phyloP scores from a whole-genome alignment of 2,329 filamentous ascomycete genomes.

The Domatiomyces catenatus region DNA sequence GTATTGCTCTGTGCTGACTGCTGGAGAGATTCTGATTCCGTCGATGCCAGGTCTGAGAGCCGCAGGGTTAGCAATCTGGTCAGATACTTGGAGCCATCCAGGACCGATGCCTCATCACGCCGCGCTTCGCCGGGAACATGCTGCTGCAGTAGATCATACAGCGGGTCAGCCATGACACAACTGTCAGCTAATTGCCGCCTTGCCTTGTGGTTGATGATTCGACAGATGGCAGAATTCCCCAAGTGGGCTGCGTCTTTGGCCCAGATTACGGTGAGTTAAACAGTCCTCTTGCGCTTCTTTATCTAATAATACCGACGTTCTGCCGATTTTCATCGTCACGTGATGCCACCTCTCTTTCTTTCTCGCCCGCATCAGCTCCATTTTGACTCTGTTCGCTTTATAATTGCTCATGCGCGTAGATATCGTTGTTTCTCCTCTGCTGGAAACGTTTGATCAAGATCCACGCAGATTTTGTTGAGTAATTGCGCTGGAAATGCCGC shows the following conservation, averaged over 20 bases:
- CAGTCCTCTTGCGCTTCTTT: neutral
- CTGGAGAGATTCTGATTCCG: conserved; percentile 64
- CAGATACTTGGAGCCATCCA: conserved; percentile 49
- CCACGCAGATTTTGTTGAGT: no score
- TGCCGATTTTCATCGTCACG: no score
- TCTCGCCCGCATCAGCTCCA: no score
- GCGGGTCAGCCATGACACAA: conserved; percentile 47
- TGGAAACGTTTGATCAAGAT: no score
- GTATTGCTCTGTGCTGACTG: conserved; percentile 68
- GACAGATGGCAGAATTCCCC: conserved; percentile 3
- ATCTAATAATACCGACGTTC: no score
- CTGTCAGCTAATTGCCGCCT: neutral
- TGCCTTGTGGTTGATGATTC: neutral
- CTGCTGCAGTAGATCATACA: conserved; percentile 58
- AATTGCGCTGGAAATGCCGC: no score
- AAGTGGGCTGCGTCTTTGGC: neutral
- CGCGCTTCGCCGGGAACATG: conserved; percentile 34
- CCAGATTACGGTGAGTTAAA: neutral
- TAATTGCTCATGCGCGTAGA: no score
- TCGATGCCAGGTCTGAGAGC: conserved; percentile 53
- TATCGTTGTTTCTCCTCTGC: no score
- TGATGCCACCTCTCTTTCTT: no score
- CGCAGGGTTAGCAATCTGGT: conserved; percentile 61
- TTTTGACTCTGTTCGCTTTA: no score
- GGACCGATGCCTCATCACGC: conserved; percentile 23